Evolutionary conservation across 106 monocot species (phyloP).

Genomic region (Apostasia shenzhenica): DNA sequence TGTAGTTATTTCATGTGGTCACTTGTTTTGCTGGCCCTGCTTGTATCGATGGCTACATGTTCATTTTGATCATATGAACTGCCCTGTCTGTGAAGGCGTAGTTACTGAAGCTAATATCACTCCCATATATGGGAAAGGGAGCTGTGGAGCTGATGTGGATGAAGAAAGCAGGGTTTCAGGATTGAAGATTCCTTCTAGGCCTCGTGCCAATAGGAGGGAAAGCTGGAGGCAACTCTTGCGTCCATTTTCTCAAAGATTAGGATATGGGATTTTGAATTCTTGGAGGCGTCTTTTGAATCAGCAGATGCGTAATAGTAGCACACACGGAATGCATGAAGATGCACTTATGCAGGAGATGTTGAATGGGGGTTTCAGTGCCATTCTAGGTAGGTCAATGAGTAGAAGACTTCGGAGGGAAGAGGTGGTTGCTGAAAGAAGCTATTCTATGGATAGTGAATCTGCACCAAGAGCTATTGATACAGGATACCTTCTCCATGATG

Average conservation of each 20-base stretch:
- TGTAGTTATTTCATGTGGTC: slow-evolving; percentile 18
- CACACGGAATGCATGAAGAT: not conserved
- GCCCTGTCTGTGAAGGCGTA: slow-evolving; percentile 17
- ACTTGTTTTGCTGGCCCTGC: slow-evolving; percentile 24
- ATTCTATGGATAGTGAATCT: not conserved
- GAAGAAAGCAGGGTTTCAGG: not conserved
- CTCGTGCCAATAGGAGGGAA: slow-evolving; percentile 9
- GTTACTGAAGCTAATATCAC: slow-evolving; percentile 11
- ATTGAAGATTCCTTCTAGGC: slow-evolving; percentile 12
- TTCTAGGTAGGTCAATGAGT: not conserved
- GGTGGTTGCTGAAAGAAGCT: not conserved
- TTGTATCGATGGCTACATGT: slow-evolving; percentile 17
- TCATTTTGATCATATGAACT: slow-evolving; percentile 4
- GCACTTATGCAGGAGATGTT: not conserved
- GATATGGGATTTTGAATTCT: not conserved
- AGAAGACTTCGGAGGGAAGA: not conserved
- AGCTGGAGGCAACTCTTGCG: slow-evolving; percentile 13
- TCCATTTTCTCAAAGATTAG: not conserved
- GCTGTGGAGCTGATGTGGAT: slow-evolving; percentile 5
- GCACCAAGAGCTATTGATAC: not conserved
- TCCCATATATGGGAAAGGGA: slow-evolving; percentile 20
- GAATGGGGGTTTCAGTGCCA: not conserved
- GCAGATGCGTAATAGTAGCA: not conserved
- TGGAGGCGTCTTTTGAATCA: not conserved
- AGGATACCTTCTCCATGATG: not conserved